These are phyloP conservation scores for Microsporum ferrugineum DNA, from an alignment of 2,329 filamentous ascomycete genomes.

Conservation along the genomic window DNA sequence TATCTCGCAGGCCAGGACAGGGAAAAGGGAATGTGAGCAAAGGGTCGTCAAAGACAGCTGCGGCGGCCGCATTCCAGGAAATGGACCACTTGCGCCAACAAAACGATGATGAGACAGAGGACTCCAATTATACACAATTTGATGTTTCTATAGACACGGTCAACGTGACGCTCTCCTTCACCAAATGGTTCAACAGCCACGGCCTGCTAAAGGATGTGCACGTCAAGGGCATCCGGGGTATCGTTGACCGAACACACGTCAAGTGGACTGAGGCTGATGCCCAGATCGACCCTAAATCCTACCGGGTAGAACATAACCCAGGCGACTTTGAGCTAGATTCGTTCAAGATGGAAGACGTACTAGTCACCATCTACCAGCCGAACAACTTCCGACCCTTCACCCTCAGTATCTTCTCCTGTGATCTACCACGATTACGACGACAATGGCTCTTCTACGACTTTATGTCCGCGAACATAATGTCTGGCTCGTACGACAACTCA, in stretches of 20 bases:
- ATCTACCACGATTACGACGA: slow-evolving; percentile 82
- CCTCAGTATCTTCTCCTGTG: slow-evolving; percentile 90
- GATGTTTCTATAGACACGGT: slow-evolving; percentile 90
- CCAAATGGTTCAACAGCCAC: slow-evolving; percentile 99
- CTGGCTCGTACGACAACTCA: slow-evolving; percentile 86
- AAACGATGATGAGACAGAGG: slow-evolving; percentile 50
- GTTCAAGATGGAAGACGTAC: slow-evolving; percentile 88
- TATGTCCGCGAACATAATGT: slow-evolving; percentile 88
- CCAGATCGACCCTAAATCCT: slow-evolving; percentile 66
- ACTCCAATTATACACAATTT: slow-evolving; percentile 96
- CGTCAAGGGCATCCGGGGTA: slow-evolving; percentile 82
- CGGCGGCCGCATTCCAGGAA: slow-evolving; percentile 66
- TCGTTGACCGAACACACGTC: slow-evolving; percentile 80
- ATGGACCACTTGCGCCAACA: slow-evolving; percentile 30
- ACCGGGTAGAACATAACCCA: slow-evolving; percentile 73
- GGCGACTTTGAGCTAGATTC: slow-evolving; percentile 96
- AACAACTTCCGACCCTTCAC: slow-evolving; percentile 85
- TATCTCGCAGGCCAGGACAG: slow-evolving; percentile 81
- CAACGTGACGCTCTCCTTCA: slow-evolving; percentile 89
- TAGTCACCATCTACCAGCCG: slow-evolving; percentile 86
- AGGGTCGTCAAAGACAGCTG: slow-evolving; percentile 73
- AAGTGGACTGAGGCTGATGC: slow-evolving; percentile 56
- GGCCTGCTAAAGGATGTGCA: slow-evolving; percentile 85
- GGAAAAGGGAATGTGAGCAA: slow-evolving; percentile 75
- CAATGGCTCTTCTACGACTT: slow-evolving; percentile 99